A percentile compares a stretch with the other conserved stretches of the same genome.
phyloP scores from a whole-genome alignment of 1,139 yeast species.

The Taphrina wiesneri region DNA sequence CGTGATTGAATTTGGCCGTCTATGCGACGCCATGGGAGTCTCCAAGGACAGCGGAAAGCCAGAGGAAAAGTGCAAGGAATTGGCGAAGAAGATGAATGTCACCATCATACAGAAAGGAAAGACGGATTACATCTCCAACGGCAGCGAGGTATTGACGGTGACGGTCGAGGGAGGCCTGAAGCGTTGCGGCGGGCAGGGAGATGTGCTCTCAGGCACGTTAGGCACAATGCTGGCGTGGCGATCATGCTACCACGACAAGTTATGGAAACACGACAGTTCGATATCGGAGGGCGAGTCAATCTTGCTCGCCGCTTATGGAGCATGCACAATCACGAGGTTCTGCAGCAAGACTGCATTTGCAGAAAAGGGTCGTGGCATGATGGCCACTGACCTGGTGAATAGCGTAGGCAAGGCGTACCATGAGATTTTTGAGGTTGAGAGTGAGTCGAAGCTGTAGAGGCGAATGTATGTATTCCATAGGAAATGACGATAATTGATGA shows the following conservation, averaged over 20 bases:
- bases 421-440: constrained; percentile 52
- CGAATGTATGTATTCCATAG: background rate
- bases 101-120: constrained; percentile 72
- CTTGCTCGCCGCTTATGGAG: constrained; percentile 72
- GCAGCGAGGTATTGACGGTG: constrained; percentile 43
- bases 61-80: constrained; percentile 43
- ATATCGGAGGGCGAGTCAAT: constrained; percentile 50
- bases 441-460: constrained; percentile 37
- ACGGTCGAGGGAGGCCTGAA: constrained; percentile 61
- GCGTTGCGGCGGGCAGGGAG: constrained; percentile 89
- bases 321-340: constrained; percentile 63
- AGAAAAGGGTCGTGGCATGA: constrained; percentile 72
- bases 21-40: constrained; percentile 55
- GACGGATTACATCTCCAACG: constrained; percentile 62
- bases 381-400: constrained; percentile 76
- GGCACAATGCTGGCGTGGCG: constrained; percentile 71
- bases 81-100: constrained; percentile 63
- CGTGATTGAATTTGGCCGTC: constrained; percentile 74
- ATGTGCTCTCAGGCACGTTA: constrained; percentile 69
- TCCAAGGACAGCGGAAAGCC: constrained; percentile 43
- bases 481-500: background rate
- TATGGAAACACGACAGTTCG: constrained; percentile 55
- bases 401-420: constrained; percentile 64
- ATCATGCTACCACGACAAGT: constrained; percentile 55
- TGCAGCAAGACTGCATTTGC: constrained; percentile 68